These are phyloP conservation scores for Emiliania huxleyi DNA, from an alignment of 78 protist species.

Conservation along the genomic window DNA sequence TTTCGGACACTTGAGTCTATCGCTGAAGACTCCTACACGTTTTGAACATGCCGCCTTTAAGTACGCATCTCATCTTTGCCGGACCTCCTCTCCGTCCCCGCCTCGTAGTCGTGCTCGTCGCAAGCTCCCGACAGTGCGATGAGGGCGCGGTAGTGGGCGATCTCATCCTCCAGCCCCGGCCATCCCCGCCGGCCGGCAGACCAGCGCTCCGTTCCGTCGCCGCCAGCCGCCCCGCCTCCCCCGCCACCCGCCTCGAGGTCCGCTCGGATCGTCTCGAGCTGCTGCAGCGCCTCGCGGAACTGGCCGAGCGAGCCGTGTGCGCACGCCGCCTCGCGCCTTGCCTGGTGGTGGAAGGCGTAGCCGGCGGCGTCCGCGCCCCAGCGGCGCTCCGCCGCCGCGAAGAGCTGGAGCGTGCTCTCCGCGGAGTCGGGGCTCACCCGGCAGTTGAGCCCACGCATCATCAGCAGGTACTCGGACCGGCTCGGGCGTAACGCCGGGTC, in stretches of 20 bases:
- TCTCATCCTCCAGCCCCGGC: not conserved
- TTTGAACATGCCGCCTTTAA: no score
- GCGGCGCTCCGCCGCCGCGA: not conserved
- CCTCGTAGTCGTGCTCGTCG: no score
- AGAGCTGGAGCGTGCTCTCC: not conserved
- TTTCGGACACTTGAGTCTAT: no score
- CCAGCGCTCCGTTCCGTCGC: not conserved
- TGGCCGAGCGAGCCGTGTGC: not conserved
- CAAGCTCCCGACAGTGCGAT: no score
- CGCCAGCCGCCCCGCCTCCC: no score
- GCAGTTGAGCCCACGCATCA: not conserved
- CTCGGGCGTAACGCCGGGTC: not conserved
- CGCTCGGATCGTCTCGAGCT: not conserved
- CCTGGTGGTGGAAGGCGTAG: not conserved
- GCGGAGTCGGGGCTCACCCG: not conserved
- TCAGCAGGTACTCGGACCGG: not conserved
- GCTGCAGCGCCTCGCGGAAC: not conserved
- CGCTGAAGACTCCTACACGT: no score
- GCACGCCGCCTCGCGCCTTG: not conserved
- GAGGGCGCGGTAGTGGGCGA: not conserved
- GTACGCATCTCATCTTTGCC: no score
- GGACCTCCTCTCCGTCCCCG: no score
- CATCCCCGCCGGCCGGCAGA: not conserved
- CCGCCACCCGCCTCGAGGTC: not conserved
- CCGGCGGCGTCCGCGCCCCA: not conserved